Conservation (phyloP, 2,329 filamentous ascomycete genomes). For the Didymella exigua region DNA sequence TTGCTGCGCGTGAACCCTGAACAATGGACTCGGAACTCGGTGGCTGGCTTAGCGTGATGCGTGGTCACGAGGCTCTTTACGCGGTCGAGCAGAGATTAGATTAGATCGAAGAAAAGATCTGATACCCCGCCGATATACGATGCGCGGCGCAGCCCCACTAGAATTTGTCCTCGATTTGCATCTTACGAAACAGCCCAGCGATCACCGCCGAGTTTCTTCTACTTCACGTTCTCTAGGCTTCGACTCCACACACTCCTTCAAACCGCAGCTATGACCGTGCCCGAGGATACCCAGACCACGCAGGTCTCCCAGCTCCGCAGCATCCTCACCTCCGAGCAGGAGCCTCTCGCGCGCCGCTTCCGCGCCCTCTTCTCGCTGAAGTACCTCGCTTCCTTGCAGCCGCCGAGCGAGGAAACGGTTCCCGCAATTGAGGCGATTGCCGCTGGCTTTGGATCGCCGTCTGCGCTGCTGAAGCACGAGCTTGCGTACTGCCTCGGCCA, state of each 20-base stretch:
- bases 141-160: too few relatives aligned
- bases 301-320: slow-evolving; percentile 71
- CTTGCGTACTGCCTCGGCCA: slow-evolving; percentile 96
- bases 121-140: too few relatives aligned
- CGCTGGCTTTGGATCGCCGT: slow-evolving; percentile 81
- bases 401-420: slow-evolving; percentile 61
- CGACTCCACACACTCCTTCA: not conserved
- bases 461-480: slow-evolving; percentile 92
- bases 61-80: slow-evolving; percentile 17
- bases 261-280: slow-evolving; percentile 31
- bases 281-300: slow-evolving; percentile 34
- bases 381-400: slow-evolving; percentile 76
- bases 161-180: slow-evolving; percentile 30
- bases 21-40: slow-evolving; percentile 8
- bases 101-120: slow-evolving; percentile 25
- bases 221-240: not conserved
- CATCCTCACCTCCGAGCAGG: slow-evolving; percentile 78
- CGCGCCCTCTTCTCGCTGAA: slow-evolving; percentile 97
- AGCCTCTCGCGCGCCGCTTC: slow-evolving; percentile 86
- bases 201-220: slow-evolving; percentile 2
- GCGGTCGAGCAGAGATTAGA: slow-evolving; percentile 1
- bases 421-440: slow-evolving; percentile 81
- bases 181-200: slow-evolving; percentile 6
- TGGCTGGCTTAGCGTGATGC: slow-evolving; percentile 23
- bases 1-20: slow-evolving; percentile 22